Conservation (phyloP, 495 filamentous ascomycete species). For the Tetracladium marchalianum region DNA sequence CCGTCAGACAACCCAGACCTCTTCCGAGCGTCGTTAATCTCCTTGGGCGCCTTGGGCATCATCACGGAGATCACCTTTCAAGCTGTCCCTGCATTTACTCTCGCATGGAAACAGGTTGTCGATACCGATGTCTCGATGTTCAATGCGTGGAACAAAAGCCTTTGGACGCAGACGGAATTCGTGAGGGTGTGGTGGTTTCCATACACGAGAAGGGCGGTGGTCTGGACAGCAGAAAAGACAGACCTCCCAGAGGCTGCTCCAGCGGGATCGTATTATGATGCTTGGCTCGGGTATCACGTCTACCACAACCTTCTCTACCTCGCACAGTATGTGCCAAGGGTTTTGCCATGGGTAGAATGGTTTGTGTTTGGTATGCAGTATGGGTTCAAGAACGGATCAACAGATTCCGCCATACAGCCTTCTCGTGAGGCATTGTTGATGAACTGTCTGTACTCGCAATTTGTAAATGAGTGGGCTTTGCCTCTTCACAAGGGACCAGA, state of each 20-base stretch:
- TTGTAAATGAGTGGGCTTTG: conserved; percentile 96
- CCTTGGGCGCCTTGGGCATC: conserved; percentile 82
- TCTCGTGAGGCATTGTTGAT: conserved; percentile 73
- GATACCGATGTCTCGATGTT: conserved; percentile 57
- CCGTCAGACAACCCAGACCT: conserved; percentile 59
- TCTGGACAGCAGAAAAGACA: conserved; percentile 78
- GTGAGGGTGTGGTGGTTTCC: conserved; percentile 97
- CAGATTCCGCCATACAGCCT: conserved; percentile 64
- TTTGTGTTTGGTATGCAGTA: conserved; percentile 95
- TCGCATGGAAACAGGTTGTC: conserved; percentile 79
- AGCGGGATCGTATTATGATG: conserved; percentile 62
- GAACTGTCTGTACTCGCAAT: conserved; percentile 95
- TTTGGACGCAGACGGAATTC: conserved; percentile 83
- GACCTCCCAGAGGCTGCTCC: conserved; percentile 30
- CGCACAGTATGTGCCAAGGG: conserved; percentile 63
- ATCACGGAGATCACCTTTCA: conserved; percentile 80
- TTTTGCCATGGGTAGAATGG: conserved; percentile 83
- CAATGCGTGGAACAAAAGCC: conserved; percentile 54
- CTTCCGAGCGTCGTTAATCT: conserved; percentile 81
- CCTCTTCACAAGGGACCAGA: conserved; percentile 85
- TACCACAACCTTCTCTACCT: conserved; percentile 84
- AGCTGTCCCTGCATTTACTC: conserved; percentile 63
- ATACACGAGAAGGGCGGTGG: conserved; percentile 73
- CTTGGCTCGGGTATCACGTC: conserved; percentile 67
- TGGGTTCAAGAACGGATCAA: conserved; percentile 62